Base-by-base conservation (phyloP, 1,139 yeast species). In the Yamadazyma aaseri region DNA sequence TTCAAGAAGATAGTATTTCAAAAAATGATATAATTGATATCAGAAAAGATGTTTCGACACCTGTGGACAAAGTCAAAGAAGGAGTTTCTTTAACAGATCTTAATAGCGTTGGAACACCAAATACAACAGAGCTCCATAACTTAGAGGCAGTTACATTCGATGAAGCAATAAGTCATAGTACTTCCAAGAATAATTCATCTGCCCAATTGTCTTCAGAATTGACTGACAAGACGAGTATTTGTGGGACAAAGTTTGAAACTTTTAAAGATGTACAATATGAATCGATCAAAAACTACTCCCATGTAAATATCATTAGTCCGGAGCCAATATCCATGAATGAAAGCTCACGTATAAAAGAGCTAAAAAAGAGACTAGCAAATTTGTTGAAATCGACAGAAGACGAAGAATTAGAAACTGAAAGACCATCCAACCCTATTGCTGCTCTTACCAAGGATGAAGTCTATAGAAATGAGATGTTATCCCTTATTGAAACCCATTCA, bases 401-500 rank as follows among this genome's bases (percentile, higher is more conserved):
- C 10, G 28, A 25, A 7, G 17, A n/a, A 28, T 9, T 18, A 18
- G 20, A 18, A 9, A 22, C 25, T 22, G n/a, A 6, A 6, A n/a
- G 6, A 9, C 25, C 25, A 22, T 6, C 6, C 8, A 22, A 7
- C n/a, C 12, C 25, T 11, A 9, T 7, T 18, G 20, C 20, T 7
- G 9, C 25, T 22, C 16, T 38, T 10, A 24, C 43, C 7, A 43
- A 30, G 26, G 38, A 46, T 30, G 45, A 41, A 25, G 45, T 44
- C 11, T 46, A 46, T 26, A 44, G 61, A 26, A 44, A 49, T 10
- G 68, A 62, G 41, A 51, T 61, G 55, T 37, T 52, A 33, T 34
- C 51, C 15, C 43, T 61, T 21, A 49, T 58, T 16, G 51, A 58
- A 28, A 51, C 52, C 8, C 65, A 59, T 36, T 46, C 51, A 12